Base-by-base conservation (phyloP, 2,329 filamentous ascomycete species). In the Lasiodiplodia hormozganensis region DNA sequence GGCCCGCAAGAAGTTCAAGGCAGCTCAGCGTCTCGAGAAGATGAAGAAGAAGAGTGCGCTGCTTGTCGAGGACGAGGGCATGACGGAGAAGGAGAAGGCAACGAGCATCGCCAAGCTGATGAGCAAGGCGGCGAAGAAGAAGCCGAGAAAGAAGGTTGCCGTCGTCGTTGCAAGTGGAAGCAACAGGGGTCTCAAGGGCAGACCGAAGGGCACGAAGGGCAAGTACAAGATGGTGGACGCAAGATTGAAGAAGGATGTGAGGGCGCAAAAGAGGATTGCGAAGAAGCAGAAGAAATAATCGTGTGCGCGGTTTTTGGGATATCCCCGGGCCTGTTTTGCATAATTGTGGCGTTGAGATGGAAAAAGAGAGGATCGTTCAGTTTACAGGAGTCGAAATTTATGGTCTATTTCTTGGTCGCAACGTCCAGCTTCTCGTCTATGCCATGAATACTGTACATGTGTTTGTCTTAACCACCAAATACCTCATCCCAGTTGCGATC, bases 181-280 rank as follows among this genome's bases (percentile, higher is more conserved):
- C 62, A 97, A 98, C 80, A 90, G 89, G 73, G 95, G 93, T 76
- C 89, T 97, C 76, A 88, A 92, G 78, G 95, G 94, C 23, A 86
- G 95, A 74, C 96, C 96, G 2, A 91, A 89, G 79, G 96, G 95
- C 69, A 93, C 97, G 28, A 97, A 97, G 87, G 95, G 95, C 47
- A 90, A 93, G 73, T 99, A 99, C 80, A 97, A 97, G 85, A 97
- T 99, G 86, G 95, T 99, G 67, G 95, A 98, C 82, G 85, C 92
- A 16, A 87, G 96, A 73, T 89, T 97, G 89, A 97, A 97, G 89
- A 98, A 97, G 89, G 96, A 98, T 84, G 87, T 96, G 67, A 85
- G 94, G 78, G 94, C 92, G 2, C 86, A 95, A 81, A 97, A 97
- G 88, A 88, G 94, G 76, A 76, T 88, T 71, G 86, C 87, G 77